Percentiles rank a stretch among this genome's conserved stretches.
These are phyloP conservation scores for Starmerella stigmatis DNA, from an alignment of 805 yeast species.

Conservation along the genomic window DNA sequence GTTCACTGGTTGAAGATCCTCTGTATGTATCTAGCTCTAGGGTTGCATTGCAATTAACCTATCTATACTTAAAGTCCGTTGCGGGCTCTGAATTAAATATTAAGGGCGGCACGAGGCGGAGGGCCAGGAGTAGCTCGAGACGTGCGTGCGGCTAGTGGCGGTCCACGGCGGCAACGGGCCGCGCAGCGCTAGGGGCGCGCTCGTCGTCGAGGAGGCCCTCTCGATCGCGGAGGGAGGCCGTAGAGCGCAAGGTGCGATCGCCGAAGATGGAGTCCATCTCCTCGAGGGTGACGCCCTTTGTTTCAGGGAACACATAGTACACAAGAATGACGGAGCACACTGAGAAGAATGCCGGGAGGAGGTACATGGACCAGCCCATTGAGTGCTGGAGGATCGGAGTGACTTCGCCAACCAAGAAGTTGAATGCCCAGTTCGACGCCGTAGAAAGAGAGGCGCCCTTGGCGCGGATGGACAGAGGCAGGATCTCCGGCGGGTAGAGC, in stretches of 20 bases:
- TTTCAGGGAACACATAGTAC: slow-evolving; percentile 69
- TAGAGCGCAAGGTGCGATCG: slow-evolving; percentile 37
- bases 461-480: slow-evolving; percentile 74
- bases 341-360: slow-evolving; percentile 74
- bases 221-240: slow-evolving; percentile 15
- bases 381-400: slow-evolving; percentile 73
- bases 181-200: background rate
- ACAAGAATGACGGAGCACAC: slow-evolving; percentile 63
- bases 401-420: slow-evolving; percentile 83
- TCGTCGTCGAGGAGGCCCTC: slow-evolving; percentile 9
- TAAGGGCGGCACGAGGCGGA: too few species aligned
- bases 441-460: slow-evolving; percentile 86
- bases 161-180: background rate
- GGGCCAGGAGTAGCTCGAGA: too few species aligned
- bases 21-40: too few species aligned
- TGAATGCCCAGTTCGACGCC: slow-evolving; percentile 87
- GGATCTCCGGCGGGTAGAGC: slow-evolving; percentile 76
- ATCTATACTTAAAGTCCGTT: too few species aligned
- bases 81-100: too few species aligned
- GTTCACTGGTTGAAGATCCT: too few species aligned
- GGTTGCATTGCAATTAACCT: too few species aligned
- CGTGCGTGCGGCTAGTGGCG: too few species aligned
- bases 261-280: slow-evolving; percentile 89
- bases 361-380: slow-evolving; percentile 69
- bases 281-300: slow-evolving; percentile 77